Evolutionary conservation across 2,329 filamentous ascomycete species (phyloP), one percentile per base, ranked within the genome.

Genomic region (Epichloe sp.): DNA sequence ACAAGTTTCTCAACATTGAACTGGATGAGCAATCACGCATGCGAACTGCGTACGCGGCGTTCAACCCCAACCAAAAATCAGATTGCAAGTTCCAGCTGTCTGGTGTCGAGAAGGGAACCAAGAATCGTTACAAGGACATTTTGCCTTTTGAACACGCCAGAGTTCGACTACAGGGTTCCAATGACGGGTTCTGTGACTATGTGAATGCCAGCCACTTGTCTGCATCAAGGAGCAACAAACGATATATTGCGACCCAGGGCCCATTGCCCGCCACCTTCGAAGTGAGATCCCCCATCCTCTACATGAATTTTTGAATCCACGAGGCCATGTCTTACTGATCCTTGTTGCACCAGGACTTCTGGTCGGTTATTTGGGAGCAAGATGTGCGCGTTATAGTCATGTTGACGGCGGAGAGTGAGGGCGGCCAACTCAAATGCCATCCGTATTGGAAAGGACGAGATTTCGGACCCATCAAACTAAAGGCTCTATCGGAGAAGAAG

Each of bases 121-220:
- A 97, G 72, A 98, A 98, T 60, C 80, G 93, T 8, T 98, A 98
- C 72, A 97, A 96, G 71, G 94, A 96, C 59, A 96, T 97, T 51
- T 83, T 95, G 69, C 93, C 93, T 0, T 98, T 94, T 63, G 91
- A 97, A 62, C 93, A 98, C 66, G 83, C 88, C 3, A 76, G 93
- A 53, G 93, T 98, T 50, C 88, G 80, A 57, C 69, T 98, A 45
- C 76, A 86, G 57, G 79, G 80, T 42, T 79, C 84, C 37, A 71
- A 77, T 0, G 71, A 77, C 1, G 84, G 83, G 12, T 76, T 74
- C 21, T 95, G 91, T 65, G 93, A 98, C 65, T 98, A 98, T 62
- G 82, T 98, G 68, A 98, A 98, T 63, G 93, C 90, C 17, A 97
- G 87, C 64, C 81, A 95, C 58, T 73, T 97, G 55, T 83, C 86